Percentiles rank a stretch among this genome's conserved stretches.
These are phyloP conservation scores for Thymus mandschuricus DNA, from an alignment of 257 asterid species.

Conservation along the genomic window DNA sequence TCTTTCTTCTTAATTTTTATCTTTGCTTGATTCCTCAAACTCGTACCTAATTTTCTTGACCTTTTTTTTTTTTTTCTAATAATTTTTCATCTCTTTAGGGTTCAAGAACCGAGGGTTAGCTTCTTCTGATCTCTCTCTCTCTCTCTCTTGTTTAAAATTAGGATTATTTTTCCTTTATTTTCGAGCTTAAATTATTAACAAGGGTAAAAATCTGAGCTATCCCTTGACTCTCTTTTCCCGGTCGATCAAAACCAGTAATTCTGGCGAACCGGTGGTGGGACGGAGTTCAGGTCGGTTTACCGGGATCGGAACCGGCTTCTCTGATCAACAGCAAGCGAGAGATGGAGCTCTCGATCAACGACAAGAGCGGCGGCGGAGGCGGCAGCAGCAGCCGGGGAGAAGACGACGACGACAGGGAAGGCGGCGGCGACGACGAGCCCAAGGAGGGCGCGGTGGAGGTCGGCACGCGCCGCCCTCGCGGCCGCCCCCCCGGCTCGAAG, in stretches of 20 bases:
- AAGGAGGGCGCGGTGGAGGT: constrained; percentile 50
- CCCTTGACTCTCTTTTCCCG: not conserved
- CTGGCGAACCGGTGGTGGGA: constrained; percentile 54
- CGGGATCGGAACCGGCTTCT: constrained; percentile 42
- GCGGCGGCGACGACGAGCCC: constrained; percentile 39
- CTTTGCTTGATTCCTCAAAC: constrained; percentile 40
- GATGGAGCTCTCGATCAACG: constrained; percentile 38
- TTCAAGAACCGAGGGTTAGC: not conserved
- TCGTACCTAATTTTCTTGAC: constrained; percentile 34
- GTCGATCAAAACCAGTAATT: constrained; percentile 4
- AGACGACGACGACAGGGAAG: constrained; percentile 34
- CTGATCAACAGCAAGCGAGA: constrained; percentile 33
- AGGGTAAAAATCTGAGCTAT: not conserved
- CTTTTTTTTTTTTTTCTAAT: not conserved
- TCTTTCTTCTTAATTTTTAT: constrained; percentile 10
- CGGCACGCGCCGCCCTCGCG: constrained; percentile 46
- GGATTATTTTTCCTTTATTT: not conserved
- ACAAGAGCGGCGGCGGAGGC: constrained; percentile 43
- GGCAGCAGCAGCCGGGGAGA: constrained; percentile 37
- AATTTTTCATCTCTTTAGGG: constrained; percentile 25
- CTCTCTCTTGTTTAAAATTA: not conserved
- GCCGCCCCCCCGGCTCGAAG: constrained; percentile 51
- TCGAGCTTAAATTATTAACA: not conserved
- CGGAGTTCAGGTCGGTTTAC: constrained; percentile 43
- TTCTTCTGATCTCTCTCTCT: not conserved